Conservation (phyloP, 805 yeast species). For the Candida ovalis region DNA sequence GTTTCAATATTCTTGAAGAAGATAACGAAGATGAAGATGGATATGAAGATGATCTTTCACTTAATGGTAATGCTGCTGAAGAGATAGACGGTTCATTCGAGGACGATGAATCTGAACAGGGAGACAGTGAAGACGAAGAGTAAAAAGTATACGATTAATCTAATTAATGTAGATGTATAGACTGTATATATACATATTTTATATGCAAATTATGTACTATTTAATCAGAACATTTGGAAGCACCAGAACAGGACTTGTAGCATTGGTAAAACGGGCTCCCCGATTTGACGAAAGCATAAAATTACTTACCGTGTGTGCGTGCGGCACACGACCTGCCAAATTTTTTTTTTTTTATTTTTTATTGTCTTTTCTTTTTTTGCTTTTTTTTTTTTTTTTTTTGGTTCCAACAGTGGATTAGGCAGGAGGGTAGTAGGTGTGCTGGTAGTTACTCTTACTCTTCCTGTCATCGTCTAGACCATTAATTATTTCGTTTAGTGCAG, state of each 20-base stretch:
- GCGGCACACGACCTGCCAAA: constrained; percentile 6
- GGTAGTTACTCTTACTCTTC: too few species aligned
- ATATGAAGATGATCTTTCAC: constrained; percentile 22
- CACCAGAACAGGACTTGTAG: neutral
- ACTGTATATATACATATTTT: neutral
- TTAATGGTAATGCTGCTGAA: constrained; percentile 11
- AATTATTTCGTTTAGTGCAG: too few species aligned
- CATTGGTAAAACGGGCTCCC: neutral
- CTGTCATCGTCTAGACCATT: too few species aligned
- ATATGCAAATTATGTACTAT: neutral
- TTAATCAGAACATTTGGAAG: neutral
- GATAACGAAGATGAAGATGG: constrained; percentile 13
- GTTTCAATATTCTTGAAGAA: neutral
- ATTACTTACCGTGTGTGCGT: neutral
- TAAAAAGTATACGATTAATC: too few species aligned
- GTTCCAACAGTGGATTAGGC: too few species aligned
- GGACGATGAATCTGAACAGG: neutral
- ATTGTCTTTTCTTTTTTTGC: neutral
- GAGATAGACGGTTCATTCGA: neutral
- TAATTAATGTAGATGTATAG: neutral
- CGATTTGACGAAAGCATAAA: neutral
- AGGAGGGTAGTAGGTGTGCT: too few species aligned
- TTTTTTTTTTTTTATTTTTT: constrained; percentile 5
- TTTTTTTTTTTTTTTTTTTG: neutral
- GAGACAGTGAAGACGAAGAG: constrained; percentile 2